Base-by-base conservation (phyloP, 2,329 filamentous ascomycete genomes). In the Sarocladium kiliense region DNA sequence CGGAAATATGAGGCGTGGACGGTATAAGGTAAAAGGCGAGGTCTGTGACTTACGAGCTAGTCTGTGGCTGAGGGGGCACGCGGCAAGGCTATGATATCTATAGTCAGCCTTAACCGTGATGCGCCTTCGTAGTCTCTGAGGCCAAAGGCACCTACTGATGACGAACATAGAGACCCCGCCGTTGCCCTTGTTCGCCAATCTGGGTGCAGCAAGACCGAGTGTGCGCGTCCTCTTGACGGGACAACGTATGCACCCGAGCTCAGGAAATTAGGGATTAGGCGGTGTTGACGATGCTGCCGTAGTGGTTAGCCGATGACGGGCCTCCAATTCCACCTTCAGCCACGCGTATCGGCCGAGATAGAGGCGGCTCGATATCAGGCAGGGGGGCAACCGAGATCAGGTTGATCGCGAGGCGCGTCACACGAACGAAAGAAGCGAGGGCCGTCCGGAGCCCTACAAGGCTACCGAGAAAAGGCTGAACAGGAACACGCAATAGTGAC, bases 401-500 rank as follows among this genome's bases (percentile, higher is more conserved):
- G 23, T 44, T 16, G 11, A 44, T 21, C 41, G 21, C 21, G 36
- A 14, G 6, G 36, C 18, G 36, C 16, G 44, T 47, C 44, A 47
- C 23, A 21, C 7, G 47, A 21, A 16, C 27, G 27, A 4, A 51
- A 36, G 27, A 23, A 27, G 16, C 21, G n/a, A n/a, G 25, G n/a
- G 3, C 9, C 12, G 10, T 18, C 4, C 12, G 7, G n/a, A 47
- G 44, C 44, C 44, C 44, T 47, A 47, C 44, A n/a, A 47, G 44
- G 44, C 44, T 47, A 47, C 25, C 10, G 44, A 3, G 25, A 30
- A 11, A 16, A 47, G 44, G 44, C 44, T 47, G 21, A 18, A 27
- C 44, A 47, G 47, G 47, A 51, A 51, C 47, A 23, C 47, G 47
- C 47, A 51, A 51, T 10, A 25, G 23, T 36, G 27, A 51, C 47